phyloP scores from a whole-genome alignment of 2,329 filamentous ascomycete species.

The Penicillium psychrosexuale region DNA sequence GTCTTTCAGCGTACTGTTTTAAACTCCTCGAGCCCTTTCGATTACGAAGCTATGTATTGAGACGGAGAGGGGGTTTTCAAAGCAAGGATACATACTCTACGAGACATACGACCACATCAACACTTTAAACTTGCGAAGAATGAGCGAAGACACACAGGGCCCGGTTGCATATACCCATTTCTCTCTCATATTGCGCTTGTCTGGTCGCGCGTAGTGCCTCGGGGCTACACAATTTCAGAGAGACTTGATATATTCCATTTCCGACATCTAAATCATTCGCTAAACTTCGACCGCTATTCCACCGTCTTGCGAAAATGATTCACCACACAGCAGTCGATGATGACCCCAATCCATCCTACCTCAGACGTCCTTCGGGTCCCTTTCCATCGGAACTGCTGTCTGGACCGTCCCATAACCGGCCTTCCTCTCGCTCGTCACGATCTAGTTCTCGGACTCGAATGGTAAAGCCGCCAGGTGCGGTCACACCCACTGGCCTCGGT shows the following conservation, averaged over 20 bases:
- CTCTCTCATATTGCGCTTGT: not conserved
- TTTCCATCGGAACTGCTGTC: constrained; percentile 12
- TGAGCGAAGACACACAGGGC: constrained; percentile 10
- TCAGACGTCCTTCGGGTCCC: constrained; percentile 18
- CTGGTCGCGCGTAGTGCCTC: constrained; percentile 5
- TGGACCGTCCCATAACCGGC: constrained; percentile 14
- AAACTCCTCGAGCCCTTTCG: constrained; percentile 1
- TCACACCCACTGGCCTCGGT: constrained; percentile 18
- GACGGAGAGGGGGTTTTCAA: not conserved
- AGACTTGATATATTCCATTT: not conserved
- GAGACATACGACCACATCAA: constrained; percentile 1
- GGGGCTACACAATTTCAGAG: not conserved
- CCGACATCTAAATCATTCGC: not conserved
- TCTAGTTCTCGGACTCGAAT: constrained; percentile 20
- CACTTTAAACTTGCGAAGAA: constrained; percentile 9
- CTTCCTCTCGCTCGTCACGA: constrained; percentile 21
- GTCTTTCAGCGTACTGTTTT: constrained; percentile 4
- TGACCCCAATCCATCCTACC: constrained; percentile 22
- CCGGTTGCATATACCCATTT: constrained; percentile 8
- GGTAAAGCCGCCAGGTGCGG: constrained; percentile 13
- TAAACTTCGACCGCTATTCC: not conserved
- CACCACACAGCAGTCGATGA: constrained; percentile 25
- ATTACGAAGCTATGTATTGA: constrained; percentile 15
- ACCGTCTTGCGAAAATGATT: constrained; percentile 20
- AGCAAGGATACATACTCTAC: not conserved